These are phyloP conservation scores for Acer negundo DNA, from an alignment of 345 rosid genomes.

Conservation along the genomic window DNA sequence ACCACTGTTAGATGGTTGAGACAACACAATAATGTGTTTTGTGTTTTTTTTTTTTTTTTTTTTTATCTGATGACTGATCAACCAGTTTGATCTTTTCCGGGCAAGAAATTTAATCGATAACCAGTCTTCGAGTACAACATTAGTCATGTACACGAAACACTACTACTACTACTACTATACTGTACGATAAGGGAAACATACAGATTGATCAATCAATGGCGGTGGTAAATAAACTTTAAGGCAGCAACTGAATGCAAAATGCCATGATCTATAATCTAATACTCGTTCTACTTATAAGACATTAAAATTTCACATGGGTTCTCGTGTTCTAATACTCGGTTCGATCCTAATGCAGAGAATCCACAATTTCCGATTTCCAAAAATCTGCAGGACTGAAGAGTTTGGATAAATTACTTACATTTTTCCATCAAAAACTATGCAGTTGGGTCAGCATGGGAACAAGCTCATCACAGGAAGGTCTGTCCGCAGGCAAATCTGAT, in stretches of 20 bases:
- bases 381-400: conserved; percentile 16
- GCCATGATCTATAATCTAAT: background rate
- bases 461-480: conserved; percentile 95
- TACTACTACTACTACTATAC: background rate
- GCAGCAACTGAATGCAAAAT: conserved; percentile 3
- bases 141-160: conserved; percentile 11
- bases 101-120: conserved; percentile 19
- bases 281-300: background rate
- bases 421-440: conserved; percentile 69
- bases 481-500: conserved; percentile 82
- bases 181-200: background rate
- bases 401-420: conserved; percentile 29
- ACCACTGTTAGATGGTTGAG: conserved; percentile 29
- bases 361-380: conserved; percentile 17
- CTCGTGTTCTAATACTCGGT: background rate
- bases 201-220: background rate
- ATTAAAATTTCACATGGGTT: conserved; percentile 5
- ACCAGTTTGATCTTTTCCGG: conserved; percentile 6
- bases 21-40: conserved; percentile 34
- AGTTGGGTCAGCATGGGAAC: conserved; percentile 91
- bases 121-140: conserved; percentile 7
- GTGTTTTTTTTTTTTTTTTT: background rate
- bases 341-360: background rate
- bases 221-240: too few species aligned
- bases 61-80: background rate